phyloP scores from a whole-genome alignment of 345 rosid species.

The Psidium friedrichsthalianum region DNA sequence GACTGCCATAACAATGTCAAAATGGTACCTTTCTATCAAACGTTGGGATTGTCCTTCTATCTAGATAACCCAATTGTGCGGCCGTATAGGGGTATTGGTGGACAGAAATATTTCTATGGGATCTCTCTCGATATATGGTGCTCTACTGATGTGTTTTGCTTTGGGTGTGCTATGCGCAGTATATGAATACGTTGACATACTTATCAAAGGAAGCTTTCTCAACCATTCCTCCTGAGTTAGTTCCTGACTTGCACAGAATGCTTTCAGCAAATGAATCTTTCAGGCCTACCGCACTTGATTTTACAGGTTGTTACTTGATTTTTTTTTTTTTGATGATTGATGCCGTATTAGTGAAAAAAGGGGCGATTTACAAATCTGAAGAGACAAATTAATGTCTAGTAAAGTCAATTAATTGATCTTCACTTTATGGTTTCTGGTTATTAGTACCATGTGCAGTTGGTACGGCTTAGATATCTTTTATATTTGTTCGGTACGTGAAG shows the following conservation, averaged over 20 bases:
- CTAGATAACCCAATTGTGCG: background rate
- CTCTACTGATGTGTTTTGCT: background rate
- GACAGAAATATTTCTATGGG: background rate
- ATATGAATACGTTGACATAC: conserved; percentile 77
- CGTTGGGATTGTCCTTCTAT: background rate
- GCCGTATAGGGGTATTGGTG: background rate
- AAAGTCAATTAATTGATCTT: background rate
- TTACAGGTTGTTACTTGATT: conserved; percentile 47
- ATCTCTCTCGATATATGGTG: background rate
- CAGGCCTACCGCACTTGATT: conserved; percentile 87
- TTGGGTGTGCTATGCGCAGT: conserved; percentile 44
- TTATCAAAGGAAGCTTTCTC: conserved; percentile 85
- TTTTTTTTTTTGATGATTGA: background rate
- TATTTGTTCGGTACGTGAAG: background rate
- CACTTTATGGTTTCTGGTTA: background rate
- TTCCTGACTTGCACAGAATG: conserved; percentile 88
- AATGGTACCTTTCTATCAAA: conserved; percentile 45
- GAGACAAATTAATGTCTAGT: background rate
- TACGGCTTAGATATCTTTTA: background rate
- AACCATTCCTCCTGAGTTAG: conserved; percentile 68
- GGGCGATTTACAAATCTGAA: background rate
- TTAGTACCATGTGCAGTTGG: background rate
- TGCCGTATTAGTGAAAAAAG: background rate
- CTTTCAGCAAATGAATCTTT: conserved; percentile 70
- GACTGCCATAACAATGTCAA: conserved; percentile 95